Conservation (phyloP, 2,329 filamentous ascomycete species). For the Ampelomyces quisqualis region DNA sequence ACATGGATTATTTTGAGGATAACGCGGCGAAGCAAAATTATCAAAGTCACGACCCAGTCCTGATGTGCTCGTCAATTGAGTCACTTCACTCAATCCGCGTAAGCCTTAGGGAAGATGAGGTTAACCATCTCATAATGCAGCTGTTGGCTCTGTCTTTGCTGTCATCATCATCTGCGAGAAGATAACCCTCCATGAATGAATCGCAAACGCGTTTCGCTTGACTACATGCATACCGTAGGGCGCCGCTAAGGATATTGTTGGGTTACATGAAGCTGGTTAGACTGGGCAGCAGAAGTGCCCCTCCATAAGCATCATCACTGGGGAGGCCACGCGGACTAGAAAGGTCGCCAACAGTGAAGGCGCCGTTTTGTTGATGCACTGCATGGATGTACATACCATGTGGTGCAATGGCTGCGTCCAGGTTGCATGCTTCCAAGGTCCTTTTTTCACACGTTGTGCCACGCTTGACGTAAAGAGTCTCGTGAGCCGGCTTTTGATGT, state of each 20-base stretch:
- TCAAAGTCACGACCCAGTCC: neutral
- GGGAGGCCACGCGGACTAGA: conserved; percentile 10
- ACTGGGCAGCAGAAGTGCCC: conserved; percentile 5
- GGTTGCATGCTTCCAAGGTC: neutral
- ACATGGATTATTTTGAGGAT: conserved; percentile 8
- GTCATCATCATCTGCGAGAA: too few species aligned
- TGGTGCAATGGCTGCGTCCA: conserved; percentile 16
- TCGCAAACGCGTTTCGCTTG: neutral
- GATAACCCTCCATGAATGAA: too few species aligned
- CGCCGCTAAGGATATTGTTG: conserved; percentile 8
- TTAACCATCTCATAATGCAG: too few species aligned
- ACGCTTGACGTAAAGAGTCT: conserved; percentile 16
- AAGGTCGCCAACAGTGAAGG: conserved; percentile 12
- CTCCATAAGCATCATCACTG: conserved; percentile 10
- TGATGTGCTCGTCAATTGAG: neutral
- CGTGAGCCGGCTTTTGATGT: too few species aligned
- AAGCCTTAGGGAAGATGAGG: too few species aligned
- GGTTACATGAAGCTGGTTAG: conserved; percentile 2
- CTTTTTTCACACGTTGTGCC: conserved; percentile 17
- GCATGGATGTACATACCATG: conserved; percentile 17
- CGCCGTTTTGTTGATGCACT: conserved; percentile 13
- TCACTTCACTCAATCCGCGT: too few species aligned
- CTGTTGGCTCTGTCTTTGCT: too few species aligned
- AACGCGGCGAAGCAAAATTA: conserved; percentile 9
- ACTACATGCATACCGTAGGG: conserved; percentile 3